These are phyloP conservation scores for Fennellomyces sp. DNA, from an alignment of 371 early-diverging fungal species.

Conservation along the genomic window DNA sequence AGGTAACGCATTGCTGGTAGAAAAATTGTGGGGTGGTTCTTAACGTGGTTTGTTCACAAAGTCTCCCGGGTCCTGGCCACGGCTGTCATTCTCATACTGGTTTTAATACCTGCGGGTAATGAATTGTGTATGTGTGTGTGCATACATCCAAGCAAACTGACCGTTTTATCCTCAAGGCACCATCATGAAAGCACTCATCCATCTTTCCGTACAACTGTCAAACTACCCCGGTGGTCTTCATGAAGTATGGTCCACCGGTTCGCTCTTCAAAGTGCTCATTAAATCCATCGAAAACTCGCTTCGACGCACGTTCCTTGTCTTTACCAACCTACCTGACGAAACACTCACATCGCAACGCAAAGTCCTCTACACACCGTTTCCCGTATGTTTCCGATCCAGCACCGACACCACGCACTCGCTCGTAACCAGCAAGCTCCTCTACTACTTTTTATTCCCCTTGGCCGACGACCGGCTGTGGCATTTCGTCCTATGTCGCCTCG, in stretches of 20 bases:
- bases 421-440: conserved; percentile 31
- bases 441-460: conserved; percentile 52
- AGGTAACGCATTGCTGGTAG: conserved; percentile 34
- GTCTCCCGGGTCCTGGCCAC: conserved; percentile 37
- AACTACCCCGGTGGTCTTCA: conserved; percentile 23
- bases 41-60: no score
- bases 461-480: conserved; percentile 56
- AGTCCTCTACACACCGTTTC: conserved; percentile 46
- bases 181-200: conserved; percentile 56
- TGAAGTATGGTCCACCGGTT: conserved; percentile 17
- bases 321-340: conserved; percentile 3
- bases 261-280: conserved; percentile 6
- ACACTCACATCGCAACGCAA: conserved; percentile 6
- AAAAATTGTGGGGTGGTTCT: no score
- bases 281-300: conserved; percentile 12
- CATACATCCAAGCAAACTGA: conserved; percentile 12
- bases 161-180: conserved; percentile 17
- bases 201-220: conserved; percentile 41
- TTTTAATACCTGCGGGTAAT: conserved; percentile 34
- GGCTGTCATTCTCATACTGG: conserved; percentile 26
- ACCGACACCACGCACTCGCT: conserved; percentile 20
- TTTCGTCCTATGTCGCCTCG: conserved; percentile 51
- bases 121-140: no score
- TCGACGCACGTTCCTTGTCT: neutral
- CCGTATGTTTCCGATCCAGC: conserved; percentile 28